Conservation (phyloP, 73 alveolate species). For the Paramecium caudatum region DNA sequence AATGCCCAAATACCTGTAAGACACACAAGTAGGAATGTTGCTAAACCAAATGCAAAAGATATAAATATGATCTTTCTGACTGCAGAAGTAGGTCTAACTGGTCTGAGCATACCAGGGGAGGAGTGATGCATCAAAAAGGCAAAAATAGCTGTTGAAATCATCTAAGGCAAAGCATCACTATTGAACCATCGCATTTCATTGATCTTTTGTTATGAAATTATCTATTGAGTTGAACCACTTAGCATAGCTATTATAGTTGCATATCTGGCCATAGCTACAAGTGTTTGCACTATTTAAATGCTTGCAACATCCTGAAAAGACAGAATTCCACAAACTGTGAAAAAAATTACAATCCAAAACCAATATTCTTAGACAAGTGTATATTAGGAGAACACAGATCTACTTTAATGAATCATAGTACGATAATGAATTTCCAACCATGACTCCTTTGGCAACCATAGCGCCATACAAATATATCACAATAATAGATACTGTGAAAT, state of each 20-base stretch:
- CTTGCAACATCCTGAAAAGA: constrained; percentile 69
- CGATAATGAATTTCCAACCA: constrained; percentile 74
- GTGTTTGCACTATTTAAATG: constrained; percentile 42
- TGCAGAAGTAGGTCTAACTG: constrained; percentile 58
- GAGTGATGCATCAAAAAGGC: constrained; percentile 76
- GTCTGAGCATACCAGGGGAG: constrained; percentile 75
- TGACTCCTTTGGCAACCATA: constrained; percentile 64
- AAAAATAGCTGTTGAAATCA: constrained; percentile 70
- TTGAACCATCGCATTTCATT: constrained; percentile 35
- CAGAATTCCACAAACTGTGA: constrained; percentile 9
- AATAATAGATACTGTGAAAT: constrained; percentile 19
- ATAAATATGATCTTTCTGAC: constrained; percentile 54
- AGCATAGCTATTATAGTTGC: constrained; percentile 60
- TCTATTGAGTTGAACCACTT: constrained; percentile 38
- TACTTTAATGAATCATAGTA: not conserved
- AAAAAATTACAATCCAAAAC: constrained; percentile 62
- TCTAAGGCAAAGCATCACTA: constrained; percentile 12
- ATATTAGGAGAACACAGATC: constrained; percentile 7
- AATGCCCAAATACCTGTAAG: constrained; percentile 70
- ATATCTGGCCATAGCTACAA: constrained; percentile 68
- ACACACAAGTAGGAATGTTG: constrained; percentile 50
- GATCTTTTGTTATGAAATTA: not conserved
- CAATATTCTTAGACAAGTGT: constrained; percentile 31
- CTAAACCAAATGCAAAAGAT: constrained; percentile 43
- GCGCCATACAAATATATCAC: constrained; percentile 72